A percentile compares a stretch with the other conserved stretches of the same genome.
phyloP scores from a whole-genome alignment of 768 basidiomycete genomes.

The Mycena latifolia region DNA sequence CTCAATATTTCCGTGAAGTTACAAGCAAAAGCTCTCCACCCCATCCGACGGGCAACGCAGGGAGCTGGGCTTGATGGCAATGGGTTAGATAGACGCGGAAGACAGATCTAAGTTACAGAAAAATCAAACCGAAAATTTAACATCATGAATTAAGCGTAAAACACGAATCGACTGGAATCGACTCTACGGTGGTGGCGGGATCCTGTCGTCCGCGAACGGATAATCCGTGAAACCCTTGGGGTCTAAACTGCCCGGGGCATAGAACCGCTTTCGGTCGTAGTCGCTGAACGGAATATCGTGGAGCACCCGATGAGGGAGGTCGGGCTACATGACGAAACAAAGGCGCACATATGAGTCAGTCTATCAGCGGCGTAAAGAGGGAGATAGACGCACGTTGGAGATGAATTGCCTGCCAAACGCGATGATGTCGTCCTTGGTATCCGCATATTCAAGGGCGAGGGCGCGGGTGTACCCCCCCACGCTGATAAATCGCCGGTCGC shows the following conservation, averaged over 20 bases:
- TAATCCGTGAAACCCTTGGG: constrained; percentile 35
- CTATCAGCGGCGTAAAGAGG: not conserved
- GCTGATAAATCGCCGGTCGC: not conserved
- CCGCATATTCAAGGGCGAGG: constrained; percentile 42
- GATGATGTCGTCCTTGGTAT: constrained; percentile 31
- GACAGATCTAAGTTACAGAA: too few relatives aligned
- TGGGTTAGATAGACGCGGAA: too few relatives aligned
- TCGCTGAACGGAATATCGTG: constrained; percentile 26
- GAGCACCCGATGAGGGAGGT: constrained; percentile 29
- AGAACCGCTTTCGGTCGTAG: constrained; percentile 23
- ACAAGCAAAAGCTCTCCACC: too few relatives aligned
- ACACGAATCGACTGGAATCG: too few relatives aligned
- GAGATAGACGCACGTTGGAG: constrained; percentile 21
- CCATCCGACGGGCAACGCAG: too few relatives aligned
- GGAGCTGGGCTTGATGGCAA: too few relatives aligned
- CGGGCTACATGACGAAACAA: constrained; percentile 24
- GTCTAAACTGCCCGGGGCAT: constrained; percentile 15
- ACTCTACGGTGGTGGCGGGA: too few relatives aligned
- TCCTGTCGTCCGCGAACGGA: too few relatives aligned
- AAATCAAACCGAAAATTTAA: too few relatives aligned
- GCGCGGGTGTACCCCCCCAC: constrained; percentile 42
- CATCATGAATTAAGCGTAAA: too few relatives aligned
- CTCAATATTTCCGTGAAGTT: too few relatives aligned
- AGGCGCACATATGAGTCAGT: not conserved
- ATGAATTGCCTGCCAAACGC: constrained; percentile 37